Conservation (phyloP, 73 alveolate genomes). For the Paramecium sonneborni region DNA sequence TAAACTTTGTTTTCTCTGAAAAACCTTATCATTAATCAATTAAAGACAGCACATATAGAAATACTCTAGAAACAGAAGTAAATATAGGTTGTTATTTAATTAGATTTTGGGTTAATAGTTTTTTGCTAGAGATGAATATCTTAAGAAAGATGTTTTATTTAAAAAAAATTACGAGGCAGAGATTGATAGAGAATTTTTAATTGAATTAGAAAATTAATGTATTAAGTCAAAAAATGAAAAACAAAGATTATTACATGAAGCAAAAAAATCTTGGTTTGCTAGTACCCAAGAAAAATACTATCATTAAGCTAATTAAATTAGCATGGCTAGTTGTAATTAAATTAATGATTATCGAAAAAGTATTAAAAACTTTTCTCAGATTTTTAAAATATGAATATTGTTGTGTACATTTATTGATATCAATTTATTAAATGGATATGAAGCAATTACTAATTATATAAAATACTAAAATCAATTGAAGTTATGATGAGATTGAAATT, state of each 20-base stretch:
- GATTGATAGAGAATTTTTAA: neutral
- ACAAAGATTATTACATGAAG: neutral
- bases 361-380: slow-evolving; percentile 2
- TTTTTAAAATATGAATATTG: slow-evolving; percentile 6
- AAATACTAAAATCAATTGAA: neutral
- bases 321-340: slow-evolving; percentile 7
- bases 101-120: neutral
- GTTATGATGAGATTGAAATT: neutral
- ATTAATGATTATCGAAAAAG: slow-evolving; percentile 2
- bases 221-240: neutral
- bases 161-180: neutral
- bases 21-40: neutral
- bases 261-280: slow-evolving; percentile 10
- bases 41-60: neutral
- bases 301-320: neutral
- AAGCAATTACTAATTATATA: neutral
- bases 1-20: neutral
- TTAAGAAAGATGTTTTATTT: neutral
- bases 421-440: neutral
- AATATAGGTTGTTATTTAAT: neutral
- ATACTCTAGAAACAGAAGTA: neutral
- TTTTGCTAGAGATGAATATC: slow-evolving; percentile 27
- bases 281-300: neutral
- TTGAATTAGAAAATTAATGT: slow-evolving; percentile 6
- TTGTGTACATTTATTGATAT: neutral